Evolutionary conservation across 148 eudicot species (phyloP).

Genomic region (Linanthus parryae): DNA sequence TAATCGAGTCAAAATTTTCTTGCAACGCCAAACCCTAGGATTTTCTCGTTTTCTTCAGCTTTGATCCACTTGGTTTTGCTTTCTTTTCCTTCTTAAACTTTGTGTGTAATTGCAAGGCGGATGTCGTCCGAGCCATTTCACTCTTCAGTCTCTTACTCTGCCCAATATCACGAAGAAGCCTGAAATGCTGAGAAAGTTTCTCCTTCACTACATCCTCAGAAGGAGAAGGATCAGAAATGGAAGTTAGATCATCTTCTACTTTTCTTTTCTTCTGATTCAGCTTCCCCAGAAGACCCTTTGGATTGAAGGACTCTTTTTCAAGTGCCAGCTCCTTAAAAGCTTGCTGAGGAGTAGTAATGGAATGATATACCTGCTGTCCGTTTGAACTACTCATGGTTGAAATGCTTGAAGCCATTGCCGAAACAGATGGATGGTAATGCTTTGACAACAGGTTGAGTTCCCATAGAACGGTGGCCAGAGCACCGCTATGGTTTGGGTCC

Average conservation of each 20-base stretch:
- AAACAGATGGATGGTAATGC: conserved; percentile 79
- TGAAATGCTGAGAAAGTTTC: conserved; percentile 63
- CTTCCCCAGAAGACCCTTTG: conserved; percentile 34
- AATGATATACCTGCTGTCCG: conserved; percentile 57
- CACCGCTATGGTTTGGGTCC: conserved; percentile 91
- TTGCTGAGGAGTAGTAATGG: conserved; percentile 64
- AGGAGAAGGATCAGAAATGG: conserved; percentile 11
- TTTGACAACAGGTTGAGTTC: conserved; percentile 72
- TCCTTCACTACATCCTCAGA: conserved; percentile 45
- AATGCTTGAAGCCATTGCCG: conserved; percentile 66
- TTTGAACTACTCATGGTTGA: conserved; percentile 39
- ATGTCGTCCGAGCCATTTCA: conserved; percentile 41
- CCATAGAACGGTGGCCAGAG: conserved; percentile 95
- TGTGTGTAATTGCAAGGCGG: conserved; percentile 41
- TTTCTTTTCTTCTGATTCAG: conserved; percentile 40
- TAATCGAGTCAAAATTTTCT: too few relatives aligned
- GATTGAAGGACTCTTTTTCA: conserved; percentile 40
- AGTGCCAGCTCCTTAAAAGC: conserved; percentile 56
- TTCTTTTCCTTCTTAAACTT: conserved; percentile 44
- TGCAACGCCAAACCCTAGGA: too few relatives aligned
- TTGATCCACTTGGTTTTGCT: background rate
- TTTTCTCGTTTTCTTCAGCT: background rate
- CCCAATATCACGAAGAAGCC: conserved; percentile 42
- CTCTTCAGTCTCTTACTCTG: conserved; percentile 56
- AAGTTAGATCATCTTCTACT: conserved; percentile 18